These are phyloP conservation scores for Phtheirospermum japonicum DNA, from an alignment of 257 asterid species.

Conservation along the genomic window DNA sequence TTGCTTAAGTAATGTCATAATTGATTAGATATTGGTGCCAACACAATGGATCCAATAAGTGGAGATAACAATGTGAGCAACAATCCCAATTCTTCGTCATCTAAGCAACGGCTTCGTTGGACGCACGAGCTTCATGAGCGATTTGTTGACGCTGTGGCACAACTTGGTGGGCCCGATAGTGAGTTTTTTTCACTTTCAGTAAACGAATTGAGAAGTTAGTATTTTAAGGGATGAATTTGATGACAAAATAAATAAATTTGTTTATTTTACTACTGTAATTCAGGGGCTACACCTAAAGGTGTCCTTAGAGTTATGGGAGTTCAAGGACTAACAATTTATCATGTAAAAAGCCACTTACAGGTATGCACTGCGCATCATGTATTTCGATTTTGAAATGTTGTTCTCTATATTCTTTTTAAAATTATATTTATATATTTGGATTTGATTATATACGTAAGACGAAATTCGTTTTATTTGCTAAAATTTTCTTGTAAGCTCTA, in stretches of 20 bases:
- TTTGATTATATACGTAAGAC: neutral
- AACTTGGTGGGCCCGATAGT: constrained; percentile 97
- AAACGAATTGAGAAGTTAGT: neutral
- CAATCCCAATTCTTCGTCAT: constrained; percentile 64
- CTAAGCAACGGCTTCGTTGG: constrained; percentile 91
- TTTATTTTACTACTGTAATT: constrained; percentile 21
- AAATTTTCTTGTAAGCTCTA: constrained; percentile 15
- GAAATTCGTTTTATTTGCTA: constrained; percentile 14
- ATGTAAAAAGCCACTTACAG: constrained; percentile 98
- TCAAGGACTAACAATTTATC: constrained; percentile 93
- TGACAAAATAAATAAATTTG: neutral
- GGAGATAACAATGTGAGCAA: constrained; percentile 51
- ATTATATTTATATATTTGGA: neutral
- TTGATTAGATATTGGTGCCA: constrained; percentile 29
- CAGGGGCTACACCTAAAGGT: constrained; percentile 99
- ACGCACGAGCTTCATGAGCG: constrained; percentile 91
- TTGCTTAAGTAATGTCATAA: too few relatives aligned
- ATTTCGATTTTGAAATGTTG: neutral
- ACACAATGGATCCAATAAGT: constrained; percentile 54
- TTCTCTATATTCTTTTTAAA: neutral
- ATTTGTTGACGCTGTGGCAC: constrained; percentile 88
- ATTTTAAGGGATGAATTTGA: neutral
- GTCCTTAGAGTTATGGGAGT: constrained; percentile 99
- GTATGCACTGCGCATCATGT: constrained; percentile 29
- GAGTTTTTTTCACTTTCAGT: constrained; percentile 36